Base-by-base conservation (phyloP, 331 rosid species). In the Arachis monticola region DNA sequence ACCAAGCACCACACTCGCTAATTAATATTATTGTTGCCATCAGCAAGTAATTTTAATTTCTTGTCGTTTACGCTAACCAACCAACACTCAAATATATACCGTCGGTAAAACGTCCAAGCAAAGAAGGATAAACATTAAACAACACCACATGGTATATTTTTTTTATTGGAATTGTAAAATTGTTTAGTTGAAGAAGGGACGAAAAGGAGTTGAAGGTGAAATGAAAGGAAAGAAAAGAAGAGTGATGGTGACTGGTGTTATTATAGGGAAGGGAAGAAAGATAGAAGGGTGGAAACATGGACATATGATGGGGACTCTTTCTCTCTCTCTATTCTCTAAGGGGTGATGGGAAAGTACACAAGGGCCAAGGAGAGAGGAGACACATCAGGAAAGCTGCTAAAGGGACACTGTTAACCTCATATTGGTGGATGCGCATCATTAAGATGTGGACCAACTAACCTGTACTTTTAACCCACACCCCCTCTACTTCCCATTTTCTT, bases 341-440 rank as follows among this genome's bases (percentile, higher is more conserved):
- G 27, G 27, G 27, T 22, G 78, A 69, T 67, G 75, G 67, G 76
- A 68, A 74, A 77, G 83, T 85, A 79, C 86, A 76, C 32, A 70
- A 67, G 62, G 62, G 44, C 76, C 73, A 73, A 84, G 40, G 40
- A 35, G 40, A 35, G 40, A 35, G 38, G 70, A 51, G 80, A 83
- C 78, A 72, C 48, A 61, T 35, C 5, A 35, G 14, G 56, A 78
- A 80, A 72, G 30, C 59, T 13, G 83, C 44, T 83, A 7, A 6
- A 8, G 42, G 71, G 42, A 60, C 69, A 73, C 45, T 71, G 79
- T 65, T 77, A 10, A 10, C 55, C 64, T 14, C 41, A 13, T 17
- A 22, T 46, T 38, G 74, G 64, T 32, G 22, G 66, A 44, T 55
- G 60, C 62, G 53, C n/a, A 61, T 73, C 50, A 65, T 70, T 63